Evolutionary conservation across 2,329 filamentous ascomycete species (phyloP).

Genomic region (Pseudogymnoascus pannorum): DNA sequence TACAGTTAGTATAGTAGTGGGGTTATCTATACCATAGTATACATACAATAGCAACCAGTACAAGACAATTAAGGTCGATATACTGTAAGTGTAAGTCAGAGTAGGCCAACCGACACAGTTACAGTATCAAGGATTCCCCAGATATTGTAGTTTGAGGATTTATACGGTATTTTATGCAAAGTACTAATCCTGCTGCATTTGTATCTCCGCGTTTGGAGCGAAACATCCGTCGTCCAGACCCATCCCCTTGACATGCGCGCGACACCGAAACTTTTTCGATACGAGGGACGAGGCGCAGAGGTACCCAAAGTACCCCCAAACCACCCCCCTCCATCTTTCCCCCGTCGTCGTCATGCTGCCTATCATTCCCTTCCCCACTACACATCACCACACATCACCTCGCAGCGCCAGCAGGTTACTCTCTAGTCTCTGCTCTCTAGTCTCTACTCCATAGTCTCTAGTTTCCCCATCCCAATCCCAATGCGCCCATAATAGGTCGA

Average conservation of each 20-base stretch:
- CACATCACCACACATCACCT: not conserved
- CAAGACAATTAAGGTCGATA: too few species aligned
- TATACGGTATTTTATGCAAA: too few species aligned
- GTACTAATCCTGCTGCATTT: not conserved
- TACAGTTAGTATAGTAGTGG: too few species aligned
- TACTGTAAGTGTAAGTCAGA: too few species aligned
- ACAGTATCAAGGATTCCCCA: too few species aligned
- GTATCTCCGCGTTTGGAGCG: constrained; percentile 2
- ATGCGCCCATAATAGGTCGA: not conserved
- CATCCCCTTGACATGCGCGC: not conserved
- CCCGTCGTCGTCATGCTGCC: constrained; percentile 2
- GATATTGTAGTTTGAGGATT: too few species aligned
- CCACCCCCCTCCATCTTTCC: not conserved
- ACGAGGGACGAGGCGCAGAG: not conserved
- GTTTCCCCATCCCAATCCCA: not conserved
- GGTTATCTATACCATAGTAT: too few species aligned
- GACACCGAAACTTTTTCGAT: not conserved
- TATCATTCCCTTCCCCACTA: not conserved
- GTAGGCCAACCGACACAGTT: too few species aligned
- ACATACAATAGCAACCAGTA: too few species aligned
- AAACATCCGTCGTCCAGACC: constrained; percentile 2
- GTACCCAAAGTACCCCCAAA: not conserved
- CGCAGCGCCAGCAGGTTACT: not conserved
- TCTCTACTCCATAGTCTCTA: too few species aligned
- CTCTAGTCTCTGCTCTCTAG: not conserved